Base-by-base conservation (phyloP, 345 rosid species). In the Theobroma cacao region DNA sequence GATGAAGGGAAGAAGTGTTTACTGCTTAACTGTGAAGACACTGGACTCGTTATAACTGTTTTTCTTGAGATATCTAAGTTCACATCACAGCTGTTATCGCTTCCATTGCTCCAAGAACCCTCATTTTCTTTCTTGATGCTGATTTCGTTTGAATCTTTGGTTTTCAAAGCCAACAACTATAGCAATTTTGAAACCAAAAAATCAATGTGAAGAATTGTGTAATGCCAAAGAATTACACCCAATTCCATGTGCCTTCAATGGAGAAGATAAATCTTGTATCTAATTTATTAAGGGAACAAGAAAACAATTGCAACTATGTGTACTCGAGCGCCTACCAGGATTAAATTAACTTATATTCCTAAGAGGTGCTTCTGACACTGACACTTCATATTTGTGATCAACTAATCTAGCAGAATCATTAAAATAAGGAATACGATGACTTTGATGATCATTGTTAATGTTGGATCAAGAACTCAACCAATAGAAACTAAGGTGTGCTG, bases 91-190 rank as follows among this genome's bases (percentile, higher is more conserved):
- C 84, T 84, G 84, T 81, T 89, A 5, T 87, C 89, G 62, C 93
- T 91, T 47, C 85, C 97, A 79, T 90, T 89, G 91, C 92, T 93
- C 94, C 94, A 87, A 55, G 95, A 91, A 77, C 82, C 88, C 52
- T 91, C 86, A 67, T 82, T 81, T 80, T 92, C 95, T 86, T 87
- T 88, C 87, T 87, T 90, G 83, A 78, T 75, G 74, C 78, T 82
- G 40, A 72, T 78, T 70, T 85, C 92, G 43, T 83, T 86, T 75
- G 87, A 79, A 55, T 88, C 95, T 82, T 85, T 87, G 41, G 76
- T 83, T 77, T 84, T 93, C 80, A 93, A 75, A 71, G 84, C 83
- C 82, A 84, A 41, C 52, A 93, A 80, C 97, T 93, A 91, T 70
- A 77, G 36, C 66, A 81, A 34, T 56, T 4, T 5, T 38, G 62